phyloP scores from a whole-genome alignment of 805 yeast species.

The Saturnispora sanitii region DNA sequence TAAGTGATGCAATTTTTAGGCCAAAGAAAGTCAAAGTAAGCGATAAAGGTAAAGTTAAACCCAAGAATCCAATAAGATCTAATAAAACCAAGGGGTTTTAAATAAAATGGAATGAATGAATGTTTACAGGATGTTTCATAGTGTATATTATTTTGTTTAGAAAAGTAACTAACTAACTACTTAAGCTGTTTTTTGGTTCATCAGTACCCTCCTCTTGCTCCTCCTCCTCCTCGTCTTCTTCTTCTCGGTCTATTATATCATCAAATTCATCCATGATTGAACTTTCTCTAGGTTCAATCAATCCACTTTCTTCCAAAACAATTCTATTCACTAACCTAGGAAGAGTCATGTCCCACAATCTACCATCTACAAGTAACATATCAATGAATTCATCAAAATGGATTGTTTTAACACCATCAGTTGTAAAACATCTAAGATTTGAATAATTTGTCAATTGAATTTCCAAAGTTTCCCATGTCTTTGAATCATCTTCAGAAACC shows the following conservation, averaged over 20 bases:
- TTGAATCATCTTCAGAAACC: constrained; percentile 23
- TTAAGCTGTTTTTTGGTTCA: too few relatives aligned
- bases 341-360: constrained; percentile 64
- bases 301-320: constrained; percentile 33
- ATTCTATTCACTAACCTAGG: constrained; percentile 46
- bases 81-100: constrained; percentile 12
- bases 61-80: constrained; percentile 16
- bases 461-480: constrained; percentile 32
- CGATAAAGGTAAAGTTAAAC: constrained; percentile 7
- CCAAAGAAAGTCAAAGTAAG: constrained; percentile 28
- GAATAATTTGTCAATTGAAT: constrained; percentile 55
- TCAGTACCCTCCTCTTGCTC: too few relatives aligned
- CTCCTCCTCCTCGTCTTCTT: constrained; percentile 10
- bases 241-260: constrained; percentile 18
- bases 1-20: constrained; percentile 40
- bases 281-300: constrained; percentile 32
- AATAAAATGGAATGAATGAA: not conserved
- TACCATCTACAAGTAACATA: constrained; percentile 39
- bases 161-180: too few relatives aligned
- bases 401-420: constrained; percentile 31
- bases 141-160: too few relatives aligned
- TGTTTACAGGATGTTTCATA: not conserved
- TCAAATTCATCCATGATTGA: constrained; percentile 27
- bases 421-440: constrained; percentile 43
- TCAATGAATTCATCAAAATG: constrained; percentile 75